phyloP scores from a whole-genome alignment of 768 basidiomycete species.

The Hebeloma cylindrosporum region DNA sequence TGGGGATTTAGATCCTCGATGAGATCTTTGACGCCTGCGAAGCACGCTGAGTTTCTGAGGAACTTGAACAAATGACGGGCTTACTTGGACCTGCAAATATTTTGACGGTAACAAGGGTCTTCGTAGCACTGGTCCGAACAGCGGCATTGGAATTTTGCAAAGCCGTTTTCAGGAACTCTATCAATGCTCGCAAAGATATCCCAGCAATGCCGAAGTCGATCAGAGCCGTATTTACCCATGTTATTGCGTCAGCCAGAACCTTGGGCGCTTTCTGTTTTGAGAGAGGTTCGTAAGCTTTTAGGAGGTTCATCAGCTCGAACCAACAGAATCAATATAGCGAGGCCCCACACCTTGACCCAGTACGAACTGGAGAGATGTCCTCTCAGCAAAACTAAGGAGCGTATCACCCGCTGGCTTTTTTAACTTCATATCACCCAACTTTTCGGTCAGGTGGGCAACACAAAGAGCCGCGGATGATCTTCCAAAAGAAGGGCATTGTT shows the following conservation, averaged over 20 bases:
- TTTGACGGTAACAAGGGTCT: slow-evolving; percentile 86
- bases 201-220: slow-evolving; percentile 91
- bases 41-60: slow-evolving; percentile 2
- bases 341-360: slow-evolving; percentile 75
- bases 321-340: not conserved
- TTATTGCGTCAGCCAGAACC: slow-evolving; percentile 85
- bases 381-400: slow-evolving; percentile 82
- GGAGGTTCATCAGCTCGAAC: slow-evolving; percentile 8
- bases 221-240: slow-evolving; percentile 85
- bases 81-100: slow-evolving; percentile 88
- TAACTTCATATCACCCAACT: slow-evolving; percentile 93
- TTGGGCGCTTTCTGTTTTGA: slow-evolving; percentile 97
- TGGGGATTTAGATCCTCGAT: slow-evolving; percentile 94
- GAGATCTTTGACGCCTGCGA: slow-evolving; percentile 83
- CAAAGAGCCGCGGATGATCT: slow-evolving; percentile 81
- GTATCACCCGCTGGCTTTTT: slow-evolving; percentile 96
- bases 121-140: slow-evolving; percentile 92
- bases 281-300: slow-evolving; percentile 85
- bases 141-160: slow-evolving; percentile 93
- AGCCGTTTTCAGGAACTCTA: slow-evolving; percentile 86
- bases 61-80: slow-evolving; percentile 9
- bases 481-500: slow-evolving; percentile 80
- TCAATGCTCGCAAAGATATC: slow-evolving; percentile 75
- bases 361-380: slow-evolving; percentile 92
- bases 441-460: slow-evolving; percentile 83